Evolutionary conservation across 139 green algal genomes (phyloP), one percentile per base, ranked within the genome.

Genomic region (Deuterostichococcus epilithicus): DNA sequence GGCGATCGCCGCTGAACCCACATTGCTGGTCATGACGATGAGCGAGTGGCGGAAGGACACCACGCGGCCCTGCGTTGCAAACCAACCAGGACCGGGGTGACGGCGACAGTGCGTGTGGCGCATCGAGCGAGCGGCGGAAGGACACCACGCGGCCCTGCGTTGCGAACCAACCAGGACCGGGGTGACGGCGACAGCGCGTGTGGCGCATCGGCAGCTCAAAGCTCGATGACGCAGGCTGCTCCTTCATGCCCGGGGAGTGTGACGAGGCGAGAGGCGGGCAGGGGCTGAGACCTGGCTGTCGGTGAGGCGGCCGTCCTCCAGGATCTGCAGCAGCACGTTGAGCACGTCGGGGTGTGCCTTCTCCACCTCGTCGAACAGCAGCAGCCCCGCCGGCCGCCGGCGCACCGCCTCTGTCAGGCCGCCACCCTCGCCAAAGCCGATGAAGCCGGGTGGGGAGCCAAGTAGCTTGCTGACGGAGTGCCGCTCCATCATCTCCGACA

Each of bases 271-370:
- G 42, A 52, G 13, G 42, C 13, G 10, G 10, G 13, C 13, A 8
- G 42, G 13, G 42, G 28, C 18, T 3, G 3, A 28, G 18, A 63
- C 80, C 78, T 88, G 80, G 75, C 85, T 94, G 86, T 97, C 94
- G 1, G 94, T 98, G 23, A 98, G 85, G 23, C 91, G 81, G 10
- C 95, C 95, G 75, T 99, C 95, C 85, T 99, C 95, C 80, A 99
- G 81, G 74, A 99, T 86, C 86, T 98, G 94, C 37, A 68, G 92
- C 79, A 99, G 87, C 45, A 99, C 85, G 84, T 96, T 97, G 89
- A 99, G 98, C 44, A 99, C 94, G 79, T 99, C 96, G 1, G 96
- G 96, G 88, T 99, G 96, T 45, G 96, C 96, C 86, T 99, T 99
- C 84, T 99, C 96, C 23, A 99, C 91, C 86, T 99, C 96, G 82